Evolutionary conservation across 345 rosid genomes (phyloP).

Genomic region (Hibiscus trionum): DNA sequence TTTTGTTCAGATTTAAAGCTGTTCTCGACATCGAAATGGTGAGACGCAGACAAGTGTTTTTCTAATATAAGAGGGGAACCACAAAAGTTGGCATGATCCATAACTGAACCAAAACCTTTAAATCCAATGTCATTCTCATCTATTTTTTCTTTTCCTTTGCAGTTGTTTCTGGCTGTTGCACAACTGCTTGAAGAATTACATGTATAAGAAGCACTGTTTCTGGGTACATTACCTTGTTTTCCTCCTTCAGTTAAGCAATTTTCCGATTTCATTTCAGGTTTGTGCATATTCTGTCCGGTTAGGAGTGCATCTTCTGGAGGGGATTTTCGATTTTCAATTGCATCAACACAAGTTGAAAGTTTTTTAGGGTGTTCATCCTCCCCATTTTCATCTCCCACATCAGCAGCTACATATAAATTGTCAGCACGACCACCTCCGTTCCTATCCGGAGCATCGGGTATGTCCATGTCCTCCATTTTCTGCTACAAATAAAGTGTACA

Average conservation of each 20-base stretch:
- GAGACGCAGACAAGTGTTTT: neutral
- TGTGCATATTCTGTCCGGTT: constrained; percentile 7
- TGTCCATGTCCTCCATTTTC: constrained; percentile 62
- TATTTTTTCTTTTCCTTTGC: constrained; percentile 69
- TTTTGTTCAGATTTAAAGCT: constrained; percentile 20
- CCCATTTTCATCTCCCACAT: constrained; percentile 30
- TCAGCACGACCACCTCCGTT: constrained; percentile 18
- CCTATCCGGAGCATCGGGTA: constrained; percentile 85
- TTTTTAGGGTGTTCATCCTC: constrained; percentile 20
- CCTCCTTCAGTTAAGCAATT: constrained; percentile 20
- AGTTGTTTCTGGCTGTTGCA: constrained; percentile 19
- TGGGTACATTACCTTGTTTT: constrained; percentile 16
- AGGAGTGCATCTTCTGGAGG: constrained; percentile 21
- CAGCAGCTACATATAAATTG: constrained; percentile 27
- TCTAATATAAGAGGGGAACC: constrained; percentile 22
- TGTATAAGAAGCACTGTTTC: constrained; percentile 21
- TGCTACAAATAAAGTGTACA: constrained; percentile 2
- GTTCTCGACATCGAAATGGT: constrained; percentile 12
- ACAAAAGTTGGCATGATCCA: constrained; percentile 26
- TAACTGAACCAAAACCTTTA: constrained; percentile 27
- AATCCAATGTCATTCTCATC: constrained; percentile 21
- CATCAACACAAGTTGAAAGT: too few species aligned
- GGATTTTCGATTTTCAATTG: constrained; percentile 18
- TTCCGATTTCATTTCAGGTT: constrained; percentile 27
- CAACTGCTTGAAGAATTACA: constrained; percentile 20